These are phyloP conservation scores for Physocladia obscura DNA, from an alignment of 192 early-diverging fungal species.

Conservation along the genomic window DNA sequence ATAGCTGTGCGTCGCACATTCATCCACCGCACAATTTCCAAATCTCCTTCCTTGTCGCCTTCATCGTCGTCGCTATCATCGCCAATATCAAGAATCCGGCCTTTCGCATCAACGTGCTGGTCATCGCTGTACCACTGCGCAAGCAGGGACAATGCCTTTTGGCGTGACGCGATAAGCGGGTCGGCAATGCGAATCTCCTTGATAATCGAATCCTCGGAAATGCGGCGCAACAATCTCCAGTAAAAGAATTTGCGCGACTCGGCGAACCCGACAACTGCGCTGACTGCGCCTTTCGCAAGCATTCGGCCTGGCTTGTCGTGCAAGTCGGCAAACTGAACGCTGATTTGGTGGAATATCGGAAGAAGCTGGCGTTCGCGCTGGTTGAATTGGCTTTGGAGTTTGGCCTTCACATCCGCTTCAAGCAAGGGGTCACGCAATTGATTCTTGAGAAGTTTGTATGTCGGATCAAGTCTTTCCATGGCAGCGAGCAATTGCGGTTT, in stretches of 20 bases:
- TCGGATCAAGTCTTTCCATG: constrained; percentile 88
- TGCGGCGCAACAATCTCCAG: constrained; percentile 82
- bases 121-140: constrained; percentile 24
- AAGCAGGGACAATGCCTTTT: constrained; percentile 40
- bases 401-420: constrained; percentile 60
- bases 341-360: constrained; percentile 90
- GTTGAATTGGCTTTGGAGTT: constrained; percentile 72
- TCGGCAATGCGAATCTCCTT: constrained; percentile 57
- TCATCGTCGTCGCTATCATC: constrained; percentile 31
- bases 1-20: constrained; percentile 30
- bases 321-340: constrained; percentile 95
- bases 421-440: constrained; percentile 41
- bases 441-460: constrained; percentile 73
- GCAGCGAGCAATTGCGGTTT: constrained; percentile 86
- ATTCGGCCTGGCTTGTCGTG: constrained; percentile 96
- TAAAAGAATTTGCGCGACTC: constrained; percentile 85
- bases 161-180: constrained; percentile 48
- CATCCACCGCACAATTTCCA: constrained; percentile 45
- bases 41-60: constrained; percentile 31
- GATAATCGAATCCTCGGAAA: constrained; percentile 76
- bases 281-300: constrained; percentile 89
- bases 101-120: constrained; percentile 21
- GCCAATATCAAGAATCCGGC: constrained; percentile 17
- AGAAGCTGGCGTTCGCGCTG: constrained; percentile 81
- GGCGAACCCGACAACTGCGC: constrained; percentile 75